These are phyloP conservation scores for Setaria viridis DNA, from an alignment of 202 grass and related monocot species.

Conservation along the genomic window DNA sequence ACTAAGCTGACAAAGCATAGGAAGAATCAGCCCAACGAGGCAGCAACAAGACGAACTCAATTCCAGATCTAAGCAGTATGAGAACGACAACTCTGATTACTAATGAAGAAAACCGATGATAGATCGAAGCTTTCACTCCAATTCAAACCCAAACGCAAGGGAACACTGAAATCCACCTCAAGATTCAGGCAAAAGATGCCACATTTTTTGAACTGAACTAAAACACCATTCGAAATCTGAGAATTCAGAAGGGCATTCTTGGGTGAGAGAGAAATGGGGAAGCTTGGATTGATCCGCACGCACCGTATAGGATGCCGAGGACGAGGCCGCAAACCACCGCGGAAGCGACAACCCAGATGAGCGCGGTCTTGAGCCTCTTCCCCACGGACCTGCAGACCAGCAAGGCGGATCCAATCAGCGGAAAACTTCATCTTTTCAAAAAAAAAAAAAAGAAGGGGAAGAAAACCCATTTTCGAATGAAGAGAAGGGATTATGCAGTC, in stretches of 20 bases:
- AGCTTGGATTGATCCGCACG: conserved; percentile 24
- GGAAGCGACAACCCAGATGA: conserved; percentile 82
- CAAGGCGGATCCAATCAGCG: conserved; percentile 43
- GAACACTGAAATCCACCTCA: background rate
- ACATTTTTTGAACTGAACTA: conserved; percentile 22
- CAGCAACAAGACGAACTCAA: background rate
- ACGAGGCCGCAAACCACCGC: conserved; percentile 81
- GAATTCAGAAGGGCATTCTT: conserved; percentile 2
- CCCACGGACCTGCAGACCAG: conserved; percentile 64
- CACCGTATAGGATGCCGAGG: conserved; percentile 94
- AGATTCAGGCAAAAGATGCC: conserved; percentile 9
- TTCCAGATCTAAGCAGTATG: background rate
- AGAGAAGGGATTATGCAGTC: background rate
- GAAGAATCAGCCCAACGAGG: background rate
- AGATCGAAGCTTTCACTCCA: background rate
- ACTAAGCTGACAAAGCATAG: background rate
- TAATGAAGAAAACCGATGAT: background rate
- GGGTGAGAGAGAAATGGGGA: background rate
- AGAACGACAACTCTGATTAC: too few species aligned
- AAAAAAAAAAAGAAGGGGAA: background rate
- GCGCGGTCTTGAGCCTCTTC: conserved; percentile 82
- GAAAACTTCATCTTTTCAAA: background rate
- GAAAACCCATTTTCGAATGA: background rate
- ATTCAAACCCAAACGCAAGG: background rate
- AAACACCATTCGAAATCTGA: background rate